Conservation (phyloP, 2,329 filamentous ascomycete genomes). For the Cladosporium cucumerinum region DNA sequence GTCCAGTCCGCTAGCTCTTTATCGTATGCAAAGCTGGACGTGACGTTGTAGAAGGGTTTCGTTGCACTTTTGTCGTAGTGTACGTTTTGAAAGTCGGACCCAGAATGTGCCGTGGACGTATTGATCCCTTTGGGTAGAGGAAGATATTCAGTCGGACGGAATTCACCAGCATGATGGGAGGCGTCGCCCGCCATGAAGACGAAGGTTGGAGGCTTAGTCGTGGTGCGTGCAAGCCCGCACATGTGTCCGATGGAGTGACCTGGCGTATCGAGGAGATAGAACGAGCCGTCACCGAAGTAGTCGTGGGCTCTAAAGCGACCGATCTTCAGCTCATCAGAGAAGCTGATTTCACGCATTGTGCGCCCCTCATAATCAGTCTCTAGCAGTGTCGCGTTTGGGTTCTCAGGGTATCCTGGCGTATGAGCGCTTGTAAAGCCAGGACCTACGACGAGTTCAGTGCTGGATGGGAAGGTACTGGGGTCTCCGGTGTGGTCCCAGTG, state of each 20-base stretch:
- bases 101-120: constrained; percentile 36
- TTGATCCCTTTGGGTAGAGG: constrained; percentile 37
- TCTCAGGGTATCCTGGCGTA: constrained; percentile 45
- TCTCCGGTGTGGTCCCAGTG: constrained; percentile 43
- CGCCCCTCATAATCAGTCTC: constrained; percentile 43
- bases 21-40: constrained; percentile 34
- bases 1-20: constrained; percentile 36
- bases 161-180: constrained; percentile 37
- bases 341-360: constrained; percentile 36
- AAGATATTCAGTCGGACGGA: constrained; percentile 42
- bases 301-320: constrained; percentile 49
- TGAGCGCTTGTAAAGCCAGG: constrained; percentile 45
- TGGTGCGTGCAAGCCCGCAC: constrained; percentile 48
- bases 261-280: constrained; percentile 54
- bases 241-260: constrained; percentile 53
- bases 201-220: constrained; percentile 39
- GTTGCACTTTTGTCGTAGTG: constrained; percentile 35
- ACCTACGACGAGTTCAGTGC: constrained; percentile 46
- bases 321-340: constrained; percentile 41
- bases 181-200: constrained; percentile 52
- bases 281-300: constrained; percentile 55
- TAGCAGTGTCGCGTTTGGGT: constrained; percentile 37
- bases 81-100: constrained; percentile 40
- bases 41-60: constrained; percentile 37
- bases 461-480: constrained; percentile 41